Percentiles rank a stretch among this genome's conserved stretches.
phyloP scores from a whole-genome alignment of 768 basidiomycete genomes.

The Sistotremastrum niveocremeum region DNA sequence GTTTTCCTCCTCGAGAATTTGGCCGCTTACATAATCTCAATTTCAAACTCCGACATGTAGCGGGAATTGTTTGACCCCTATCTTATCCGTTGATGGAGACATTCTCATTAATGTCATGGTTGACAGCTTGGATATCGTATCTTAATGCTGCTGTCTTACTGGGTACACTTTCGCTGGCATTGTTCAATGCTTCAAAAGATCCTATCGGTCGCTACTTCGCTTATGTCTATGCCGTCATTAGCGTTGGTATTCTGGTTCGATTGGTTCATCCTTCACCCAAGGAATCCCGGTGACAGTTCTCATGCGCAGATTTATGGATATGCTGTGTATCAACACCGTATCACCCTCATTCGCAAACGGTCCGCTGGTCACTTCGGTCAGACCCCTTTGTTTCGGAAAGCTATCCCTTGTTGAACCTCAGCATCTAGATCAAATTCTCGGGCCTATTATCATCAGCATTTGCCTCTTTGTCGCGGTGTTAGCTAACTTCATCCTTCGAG shows the following conservation, averaged over 20 bases:
- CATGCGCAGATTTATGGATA: slow-evolving; percentile 66
- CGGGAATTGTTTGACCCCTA: no score
- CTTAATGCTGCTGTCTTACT: slow-evolving; percentile 75
- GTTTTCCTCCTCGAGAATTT: no score
- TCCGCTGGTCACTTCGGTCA: slow-evolving; percentile 84
- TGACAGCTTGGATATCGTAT: slow-evolving; percentile 83
- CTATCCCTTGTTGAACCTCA: background rate
- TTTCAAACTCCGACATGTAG: no score
- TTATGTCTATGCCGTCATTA: slow-evolving; percentile 69
- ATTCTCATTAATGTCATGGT: background rate
- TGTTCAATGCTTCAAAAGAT: slow-evolving; percentile 74
- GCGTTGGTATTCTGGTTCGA: slow-evolving; percentile 48
- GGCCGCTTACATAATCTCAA: no score
- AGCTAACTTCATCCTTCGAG: slow-evolving; percentile 77
- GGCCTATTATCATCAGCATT: slow-evolving; percentile 72
- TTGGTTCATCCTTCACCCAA: background rate
- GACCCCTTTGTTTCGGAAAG: slow-evolving; percentile 10
- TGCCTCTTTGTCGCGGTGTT: slow-evolving; percentile 81
- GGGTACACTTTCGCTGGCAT: slow-evolving; percentile 70
- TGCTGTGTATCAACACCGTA: slow-evolving; percentile 70
- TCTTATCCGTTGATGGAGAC: no score
- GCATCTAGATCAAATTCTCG: slow-evolving; percentile 56
- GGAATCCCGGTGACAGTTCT: background rate
- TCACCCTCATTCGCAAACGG: slow-evolving; percentile 80
- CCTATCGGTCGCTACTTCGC: slow-evolving; percentile 62